Percentiles rank a stretch among this genome's conserved stretches.
These are phyloP conservation scores for Tolypocladium nubicola DNA, from an alignment of 2,329 filamentous ascomycete genomes.

Conservation along the genomic window DNA sequence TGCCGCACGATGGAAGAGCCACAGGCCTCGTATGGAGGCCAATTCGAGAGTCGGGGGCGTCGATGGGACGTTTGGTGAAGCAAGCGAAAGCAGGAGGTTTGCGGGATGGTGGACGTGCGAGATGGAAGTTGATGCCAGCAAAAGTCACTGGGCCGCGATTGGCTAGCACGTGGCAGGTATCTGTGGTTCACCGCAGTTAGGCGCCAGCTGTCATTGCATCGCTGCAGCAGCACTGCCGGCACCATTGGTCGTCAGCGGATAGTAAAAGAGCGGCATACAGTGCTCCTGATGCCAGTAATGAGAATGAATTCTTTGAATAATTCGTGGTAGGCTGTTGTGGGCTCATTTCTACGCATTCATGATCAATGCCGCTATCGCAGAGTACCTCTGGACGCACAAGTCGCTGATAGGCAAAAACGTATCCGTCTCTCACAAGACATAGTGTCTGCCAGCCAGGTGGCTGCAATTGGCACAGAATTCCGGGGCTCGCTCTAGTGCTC, in stretches of 20 bases:
- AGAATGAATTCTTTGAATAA: neutral
- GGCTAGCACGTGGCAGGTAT: conserved; percentile 7
- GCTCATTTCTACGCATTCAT: neutral
- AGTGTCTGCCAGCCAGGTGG: neutral
- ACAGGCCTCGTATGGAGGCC: conserved; percentile 2
- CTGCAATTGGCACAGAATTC: neutral
- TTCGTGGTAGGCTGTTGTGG: neutral
- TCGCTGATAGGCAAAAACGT: neutral
- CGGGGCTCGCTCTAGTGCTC: neutral
- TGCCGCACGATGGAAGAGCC: neutral
- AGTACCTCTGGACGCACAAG: neutral
- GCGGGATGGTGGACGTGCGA: conserved; percentile 5
- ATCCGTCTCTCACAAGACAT: conserved; percentile 3
- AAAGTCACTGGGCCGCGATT: conserved; percentile 8
- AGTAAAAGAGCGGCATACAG: neutral
- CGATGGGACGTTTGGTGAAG: neutral
- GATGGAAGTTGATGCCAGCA: conserved; percentile 5
- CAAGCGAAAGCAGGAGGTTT: conserved; percentile 1
- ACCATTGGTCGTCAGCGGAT: no score
- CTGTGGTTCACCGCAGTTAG: conserved; percentile 1
- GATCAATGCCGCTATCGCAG: neutral
- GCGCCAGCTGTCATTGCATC: neutral
- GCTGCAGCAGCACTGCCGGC: neutral
- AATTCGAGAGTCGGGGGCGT: neutral
- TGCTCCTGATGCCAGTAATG: neutral